Conservation (phyloP, 2,329 filamentous ascomycete genomes). For the Orbilia oligospora region DNA sequence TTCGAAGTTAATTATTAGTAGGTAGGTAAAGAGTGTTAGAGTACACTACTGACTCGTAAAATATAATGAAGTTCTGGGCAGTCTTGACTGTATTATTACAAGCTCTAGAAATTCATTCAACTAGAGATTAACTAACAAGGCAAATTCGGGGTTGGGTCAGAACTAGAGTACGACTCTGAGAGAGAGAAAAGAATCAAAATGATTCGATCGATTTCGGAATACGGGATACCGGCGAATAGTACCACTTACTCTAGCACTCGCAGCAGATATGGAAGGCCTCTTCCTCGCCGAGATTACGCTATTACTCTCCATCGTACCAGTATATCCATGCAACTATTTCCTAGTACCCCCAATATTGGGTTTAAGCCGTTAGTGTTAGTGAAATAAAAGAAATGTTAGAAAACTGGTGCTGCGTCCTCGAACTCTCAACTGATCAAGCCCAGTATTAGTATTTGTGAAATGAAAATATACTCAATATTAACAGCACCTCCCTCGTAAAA, state of each 20-base stretch:
- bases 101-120: neutral
- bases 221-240: constrained; percentile 24
- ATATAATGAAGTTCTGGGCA: neutral
- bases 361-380: neutral
- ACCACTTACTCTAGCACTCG: neutral
- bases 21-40: neutral
- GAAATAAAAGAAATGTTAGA: neutral
- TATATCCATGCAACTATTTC: constrained; percentile 1
- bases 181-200: neutral
- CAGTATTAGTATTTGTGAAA: constrained; percentile 4
- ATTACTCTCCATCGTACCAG: neutral
- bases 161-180: neutral
- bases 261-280: neutral
- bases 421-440: neutral
- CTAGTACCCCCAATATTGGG: constrained; percentile 12
- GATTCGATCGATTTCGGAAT: constrained; percentile 2
- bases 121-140: neutral
- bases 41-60: neutral
- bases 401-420: neutral
- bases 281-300: constrained; percentile 29
- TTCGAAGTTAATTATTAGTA: neutral
- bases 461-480: neutral
- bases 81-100: too few species aligned
- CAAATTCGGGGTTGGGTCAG: neutral
- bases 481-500: neutral